Base-by-base conservation (phyloP, 164 flowering plant species). In the Piper betle region DNA sequence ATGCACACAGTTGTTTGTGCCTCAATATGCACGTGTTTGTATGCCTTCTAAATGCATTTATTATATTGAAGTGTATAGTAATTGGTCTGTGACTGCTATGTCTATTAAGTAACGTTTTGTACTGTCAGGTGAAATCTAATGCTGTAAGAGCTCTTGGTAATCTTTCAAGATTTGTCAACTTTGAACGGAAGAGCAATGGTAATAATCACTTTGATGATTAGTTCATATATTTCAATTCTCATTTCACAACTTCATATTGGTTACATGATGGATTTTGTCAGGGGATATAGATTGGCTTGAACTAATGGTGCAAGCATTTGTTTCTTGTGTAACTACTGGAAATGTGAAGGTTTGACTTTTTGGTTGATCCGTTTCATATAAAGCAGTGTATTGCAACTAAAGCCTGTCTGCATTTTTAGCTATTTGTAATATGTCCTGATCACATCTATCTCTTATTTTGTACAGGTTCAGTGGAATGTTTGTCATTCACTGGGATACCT, bases 71-170 rank as follows among this genome's bases (percentile, higher is more conserved):
- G 33, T 25, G 2, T 0, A 25, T 25, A n/a, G 33, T 25, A 25
- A 25, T 25, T 25, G 33, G 33, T 25, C 33, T 25, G 33, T 25
- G 33, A 25, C 11, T 54, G 11, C 9, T 10, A 4, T 54, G 17
- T 54, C 8, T 54, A 18, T 8, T 8, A 8, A 16, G 17, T 25
- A 16, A 18, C 16, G 1, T 54, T 54, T 18, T 54, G 6, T 52
- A 19, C 8, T 8, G n/a, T 62, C 39, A 91, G 98, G 68, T 92
- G 57, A 92, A 89, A 73, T 82, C 98, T 69, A 92, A 92, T 87
- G 96, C 96, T 73, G 98, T 89, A 58, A 81, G 98, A 72, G 98
- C 96, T 67, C 87, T 92, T 50, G 98, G 98, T n/a, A 82, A 81
- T 76, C 88, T 92, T 66, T 77, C 96, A 8, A 82, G 96, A 75